Conservation (phyloP, 2,329 filamentous ascomycete species). For the Pseudocercospora cruenta region DNA sequence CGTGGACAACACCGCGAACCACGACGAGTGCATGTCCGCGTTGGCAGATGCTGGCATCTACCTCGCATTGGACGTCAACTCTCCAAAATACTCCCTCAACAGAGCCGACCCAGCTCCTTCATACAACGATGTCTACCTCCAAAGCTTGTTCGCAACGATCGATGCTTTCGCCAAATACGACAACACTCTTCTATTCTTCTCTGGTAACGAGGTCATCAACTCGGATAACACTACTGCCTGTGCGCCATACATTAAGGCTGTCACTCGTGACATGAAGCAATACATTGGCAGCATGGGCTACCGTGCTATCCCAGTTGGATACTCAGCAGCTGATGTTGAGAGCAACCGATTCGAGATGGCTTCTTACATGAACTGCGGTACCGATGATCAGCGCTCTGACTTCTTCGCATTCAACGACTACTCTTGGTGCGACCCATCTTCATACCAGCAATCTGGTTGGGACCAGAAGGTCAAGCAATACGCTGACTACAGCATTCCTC, state of each 20-base stretch:
- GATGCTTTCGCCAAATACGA: conserved; percentile 80
- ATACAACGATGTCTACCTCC: conserved; percentile 86
- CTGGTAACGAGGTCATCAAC: conserved; percentile 74
- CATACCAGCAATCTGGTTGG: conserved; percentile 76
- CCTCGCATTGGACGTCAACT: conserved; percentile 89
- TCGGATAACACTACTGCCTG: conserved; percentile 63
- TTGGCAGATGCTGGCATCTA: conserved; percentile 87
- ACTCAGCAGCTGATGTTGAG: conserved; percentile 83
- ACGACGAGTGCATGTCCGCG: conserved; percentile 82
- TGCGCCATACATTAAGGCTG: conserved; percentile 71
- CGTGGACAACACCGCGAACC: conserved; percentile 80
- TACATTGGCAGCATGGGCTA: conserved; percentile 73
- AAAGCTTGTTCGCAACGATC: conserved; percentile 83
- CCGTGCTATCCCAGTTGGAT: conserved; percentile 74
- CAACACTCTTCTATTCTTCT: conserved; percentile 86
- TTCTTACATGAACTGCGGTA: conserved; percentile 90
- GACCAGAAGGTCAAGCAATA: conserved; percentile 87
- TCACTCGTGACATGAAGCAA: conserved; percentile 78
- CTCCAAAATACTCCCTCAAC: conserved; percentile 86
- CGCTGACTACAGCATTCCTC: conserved; percentile 80
- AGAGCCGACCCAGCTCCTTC: conserved; percentile 71
- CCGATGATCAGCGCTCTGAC: conserved; percentile 80
- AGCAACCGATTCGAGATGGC: conserved; percentile 86
- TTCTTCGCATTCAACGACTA: conserved; percentile 92
- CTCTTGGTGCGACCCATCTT: conserved; percentile 77